phyloP scores from a whole-genome alignment of 2,329 filamentous ascomycete genomes.

The Cryphonectria naterciae region DNA sequence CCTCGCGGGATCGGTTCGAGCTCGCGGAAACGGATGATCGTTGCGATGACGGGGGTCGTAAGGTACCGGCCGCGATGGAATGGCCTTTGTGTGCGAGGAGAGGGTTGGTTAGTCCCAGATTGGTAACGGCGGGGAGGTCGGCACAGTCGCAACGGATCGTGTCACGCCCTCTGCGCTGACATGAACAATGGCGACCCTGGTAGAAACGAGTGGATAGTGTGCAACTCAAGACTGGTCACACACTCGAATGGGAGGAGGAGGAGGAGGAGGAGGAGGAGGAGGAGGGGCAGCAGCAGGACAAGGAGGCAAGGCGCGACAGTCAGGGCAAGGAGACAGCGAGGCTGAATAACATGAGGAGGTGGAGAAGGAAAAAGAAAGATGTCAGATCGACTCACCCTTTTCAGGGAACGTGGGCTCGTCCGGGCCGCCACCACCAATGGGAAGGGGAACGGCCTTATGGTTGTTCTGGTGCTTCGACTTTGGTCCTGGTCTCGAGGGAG shows the following conservation, averaged over 20 bases:
- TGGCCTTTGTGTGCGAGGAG: slow-evolving; percentile 38
- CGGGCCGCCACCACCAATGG: slow-evolving; percentile 26
- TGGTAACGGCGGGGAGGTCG: slow-evolving; percentile 17
- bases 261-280: neutral
- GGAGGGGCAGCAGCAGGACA: too few species aligned
- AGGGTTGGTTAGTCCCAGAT: slow-evolving; percentile 33
- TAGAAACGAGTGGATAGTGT: neutral
- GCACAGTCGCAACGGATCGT: neutral
- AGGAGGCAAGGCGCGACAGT: neutral
- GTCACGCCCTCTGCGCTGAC: slow-evolving; percentile 4
- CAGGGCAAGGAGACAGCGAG: neutral
- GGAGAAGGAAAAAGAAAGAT: slow-evolving; percentile 11
- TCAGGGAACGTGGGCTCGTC: slow-evolving; percentile 37
- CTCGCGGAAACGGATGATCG: slow-evolving; percentile 44
- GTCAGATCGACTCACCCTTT: slow-evolving; percentile 39
- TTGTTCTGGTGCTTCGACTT: slow-evolving; percentile 23
- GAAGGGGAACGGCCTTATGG: slow-evolving; percentile 15
- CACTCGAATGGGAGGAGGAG: neutral
- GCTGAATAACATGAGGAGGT: neutral
- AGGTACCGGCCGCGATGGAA: slow-evolving; percentile 43
- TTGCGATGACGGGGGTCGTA: slow-evolving; percentile 43
- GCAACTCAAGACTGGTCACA: neutral
- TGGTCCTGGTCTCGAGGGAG: slow-evolving; percentile 24
- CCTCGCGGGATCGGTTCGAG: slow-evolving; percentile 44
- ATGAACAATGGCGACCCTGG: slow-evolving; percentile 1